A percentile compares a stretch with the other conserved stretches of the same genome.
These are phyloP conservation scores for Tetradesmus obliquus DNA, from an alignment of 139 green algal genomes.

Conservation along the genomic window DNA sequence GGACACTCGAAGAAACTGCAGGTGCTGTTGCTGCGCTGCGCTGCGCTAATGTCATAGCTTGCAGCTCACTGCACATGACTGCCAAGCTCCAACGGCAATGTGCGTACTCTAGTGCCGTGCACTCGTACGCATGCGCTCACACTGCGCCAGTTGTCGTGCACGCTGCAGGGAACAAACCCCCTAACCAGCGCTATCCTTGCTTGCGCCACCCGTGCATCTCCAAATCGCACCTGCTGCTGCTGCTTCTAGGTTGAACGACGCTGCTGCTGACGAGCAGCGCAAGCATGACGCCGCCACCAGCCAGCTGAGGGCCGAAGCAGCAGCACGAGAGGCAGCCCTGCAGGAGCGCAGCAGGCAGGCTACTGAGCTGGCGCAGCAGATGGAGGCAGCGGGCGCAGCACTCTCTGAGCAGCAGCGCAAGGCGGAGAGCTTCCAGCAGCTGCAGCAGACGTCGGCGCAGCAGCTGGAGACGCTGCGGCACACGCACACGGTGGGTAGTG, in stretches of 20 bases:
- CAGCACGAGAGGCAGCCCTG: not conserved
- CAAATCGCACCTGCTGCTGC: not conserved
- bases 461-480: constrained; percentile 1
- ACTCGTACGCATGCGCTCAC: too few relatives aligned
- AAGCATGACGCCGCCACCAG: not conserved
- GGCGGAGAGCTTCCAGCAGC: not conserved
- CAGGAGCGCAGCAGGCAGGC: constrained; percentile 1
- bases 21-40: too few relatives aligned
- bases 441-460: not conserved
- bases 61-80: too few relatives aligned
- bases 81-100: too few relatives aligned
- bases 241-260: not conserved
- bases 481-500: not conserved
- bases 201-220: too few relatives aligned
- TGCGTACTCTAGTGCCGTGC: too few relatives aligned
- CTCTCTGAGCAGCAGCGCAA: not conserved
- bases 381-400: not conserved
- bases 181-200: too few relatives aligned
- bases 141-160: too few relatives aligned
- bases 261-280: not conserved
- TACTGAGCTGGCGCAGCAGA: constrained; percentile 24
- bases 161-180: too few relatives aligned
- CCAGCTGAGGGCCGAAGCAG: not conserved
- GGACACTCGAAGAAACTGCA: too few relatives aligned
- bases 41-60: too few relatives aligned